Conservation (phyloP, 768 basidiomycete species). For the Rubroboletus pulcherrimus region DNA sequence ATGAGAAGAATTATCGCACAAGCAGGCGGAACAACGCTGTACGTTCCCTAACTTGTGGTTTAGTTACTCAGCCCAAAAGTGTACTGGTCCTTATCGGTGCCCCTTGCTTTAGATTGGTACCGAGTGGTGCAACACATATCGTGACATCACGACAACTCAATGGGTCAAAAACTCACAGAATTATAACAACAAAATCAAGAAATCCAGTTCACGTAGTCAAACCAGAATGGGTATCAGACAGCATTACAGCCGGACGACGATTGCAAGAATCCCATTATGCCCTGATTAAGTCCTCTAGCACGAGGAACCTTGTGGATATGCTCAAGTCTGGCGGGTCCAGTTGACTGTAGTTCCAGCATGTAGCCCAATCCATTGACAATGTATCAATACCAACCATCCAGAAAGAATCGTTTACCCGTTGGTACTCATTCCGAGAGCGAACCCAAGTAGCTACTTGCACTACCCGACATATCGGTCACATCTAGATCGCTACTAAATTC, state of each 20-base stretch:
- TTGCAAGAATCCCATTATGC: constrained; percentile 58
- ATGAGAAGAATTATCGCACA: constrained; percentile 65
- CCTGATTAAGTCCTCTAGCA: constrained; percentile 40
- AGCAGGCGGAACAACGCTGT: constrained; percentile 69
- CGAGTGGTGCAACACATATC: constrained; percentile 73
- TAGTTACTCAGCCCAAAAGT: not conserved
- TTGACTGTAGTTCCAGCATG: not conserved
- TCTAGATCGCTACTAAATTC: constrained; percentile 52
- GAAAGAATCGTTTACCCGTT: not conserved
- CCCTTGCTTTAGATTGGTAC: constrained; percentile 39
- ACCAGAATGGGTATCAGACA: constrained; percentile 74
- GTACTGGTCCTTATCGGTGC: not conserved
- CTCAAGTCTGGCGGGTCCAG: constrained; percentile 22
- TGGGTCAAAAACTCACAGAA: constrained; percentile 66
- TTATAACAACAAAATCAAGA: constrained; percentile 50
- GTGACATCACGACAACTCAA: constrained; percentile 69
- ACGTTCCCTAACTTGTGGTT: constrained; percentile 20
- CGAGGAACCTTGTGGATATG: constrained; percentile 40
- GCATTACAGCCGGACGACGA: constrained; percentile 56
- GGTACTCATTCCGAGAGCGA: constrained; percentile 29
- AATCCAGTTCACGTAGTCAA: constrained; percentile 59
- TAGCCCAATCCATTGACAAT: constrained; percentile 1
- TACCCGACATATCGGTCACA: constrained; percentile 50
- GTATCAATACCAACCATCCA: constrained; percentile 9
- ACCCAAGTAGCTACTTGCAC: constrained; percentile 40